A percentile compares a stretch with the other conserved stretches of the same genome.
These are phyloP conservation scores for Deuterostichococcus epilithicus DNA, from an alignment of 139 green algal genomes.

Conservation along the genomic window DNA sequence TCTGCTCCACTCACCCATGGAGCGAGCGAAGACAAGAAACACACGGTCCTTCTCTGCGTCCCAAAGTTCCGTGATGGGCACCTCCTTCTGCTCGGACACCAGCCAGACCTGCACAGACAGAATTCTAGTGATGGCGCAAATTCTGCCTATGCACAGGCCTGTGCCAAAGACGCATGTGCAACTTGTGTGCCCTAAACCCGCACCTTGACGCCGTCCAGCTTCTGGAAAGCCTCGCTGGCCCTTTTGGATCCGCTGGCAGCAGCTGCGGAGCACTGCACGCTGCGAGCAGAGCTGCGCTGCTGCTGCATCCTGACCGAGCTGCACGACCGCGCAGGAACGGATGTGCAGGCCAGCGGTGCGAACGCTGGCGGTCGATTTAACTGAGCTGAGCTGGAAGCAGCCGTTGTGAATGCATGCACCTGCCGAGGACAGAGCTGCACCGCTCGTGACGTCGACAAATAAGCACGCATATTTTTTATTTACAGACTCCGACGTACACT, in stretches of 20 bases:
- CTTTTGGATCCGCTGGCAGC: neutral
- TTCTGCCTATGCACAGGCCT: neutral
- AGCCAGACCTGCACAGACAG: constrained; percentile 33
- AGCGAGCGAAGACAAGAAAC: constrained; percentile 60
- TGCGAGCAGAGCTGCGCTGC: too few relatives aligned
- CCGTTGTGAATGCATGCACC: too few relatives aligned
- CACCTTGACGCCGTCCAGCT: neutral
- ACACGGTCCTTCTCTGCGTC: constrained; percentile 40
- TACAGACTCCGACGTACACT: too few relatives aligned
- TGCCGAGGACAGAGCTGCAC: too few relatives aligned
- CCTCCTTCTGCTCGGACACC: constrained; percentile 29
- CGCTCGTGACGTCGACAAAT: too few relatives aligned
- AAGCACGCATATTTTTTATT: too few relatives aligned
- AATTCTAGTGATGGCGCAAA: neutral
- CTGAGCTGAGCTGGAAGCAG: too few relatives aligned
- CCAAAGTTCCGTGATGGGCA: constrained; percentile 56
- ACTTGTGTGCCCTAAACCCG: too few relatives aligned
- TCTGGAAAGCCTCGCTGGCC: neutral
- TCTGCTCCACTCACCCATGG: constrained; percentile 50
- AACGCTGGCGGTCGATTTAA: too few relatives aligned
- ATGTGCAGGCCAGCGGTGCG: too few relatives aligned
- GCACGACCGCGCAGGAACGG: too few relatives aligned
- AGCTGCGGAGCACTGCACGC: neutral
- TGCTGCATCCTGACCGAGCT: too few relatives aligned
- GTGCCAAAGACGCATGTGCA: neutral